Conservation (phyloP, 106 monocot genomes). For the Allium cepa region DNA sequence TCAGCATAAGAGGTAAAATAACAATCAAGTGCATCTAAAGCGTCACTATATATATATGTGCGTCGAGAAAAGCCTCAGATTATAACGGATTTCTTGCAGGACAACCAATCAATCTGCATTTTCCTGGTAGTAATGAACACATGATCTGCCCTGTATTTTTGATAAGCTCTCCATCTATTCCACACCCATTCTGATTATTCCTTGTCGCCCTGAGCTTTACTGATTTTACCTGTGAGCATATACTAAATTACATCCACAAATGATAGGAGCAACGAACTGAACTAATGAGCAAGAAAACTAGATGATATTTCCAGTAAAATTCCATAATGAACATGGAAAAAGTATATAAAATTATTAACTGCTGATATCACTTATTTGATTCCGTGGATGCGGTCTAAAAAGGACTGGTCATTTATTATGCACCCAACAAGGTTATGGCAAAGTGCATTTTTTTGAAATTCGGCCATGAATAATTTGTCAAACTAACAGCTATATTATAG, state of each 20-base stretch:
- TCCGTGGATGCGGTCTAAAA: no score
- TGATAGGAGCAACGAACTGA: no score
- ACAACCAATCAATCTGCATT: conserved; percentile 65
- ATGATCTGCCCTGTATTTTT: conserved; percentile 44
- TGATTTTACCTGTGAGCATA: conserved; percentile 57
- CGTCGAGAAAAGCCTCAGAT: not conserved
- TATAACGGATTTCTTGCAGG: conserved; percentile 29
- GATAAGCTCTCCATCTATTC: conserved; percentile 84
- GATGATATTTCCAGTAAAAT: not conserved
- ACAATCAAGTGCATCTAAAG: not conserved
- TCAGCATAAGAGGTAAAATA: not conserved
- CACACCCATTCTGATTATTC: conserved; percentile 70
- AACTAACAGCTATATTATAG: no score
- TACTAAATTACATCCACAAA: no score
- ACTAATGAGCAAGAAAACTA: not conserved
- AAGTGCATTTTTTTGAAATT: no score
- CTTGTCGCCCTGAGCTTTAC: conserved; percentile 62
- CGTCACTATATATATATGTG: not conserved
- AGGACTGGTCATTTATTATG: no score
- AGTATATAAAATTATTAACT: no score
- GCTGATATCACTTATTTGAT: no score
- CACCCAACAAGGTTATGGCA: no score
- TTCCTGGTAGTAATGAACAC: conserved; percentile 73
- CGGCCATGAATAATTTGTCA: no score
- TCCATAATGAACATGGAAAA: not conserved